Conservation (phyloP, 352 stramenopile species). For the Phytopythium montanum region DNA sequence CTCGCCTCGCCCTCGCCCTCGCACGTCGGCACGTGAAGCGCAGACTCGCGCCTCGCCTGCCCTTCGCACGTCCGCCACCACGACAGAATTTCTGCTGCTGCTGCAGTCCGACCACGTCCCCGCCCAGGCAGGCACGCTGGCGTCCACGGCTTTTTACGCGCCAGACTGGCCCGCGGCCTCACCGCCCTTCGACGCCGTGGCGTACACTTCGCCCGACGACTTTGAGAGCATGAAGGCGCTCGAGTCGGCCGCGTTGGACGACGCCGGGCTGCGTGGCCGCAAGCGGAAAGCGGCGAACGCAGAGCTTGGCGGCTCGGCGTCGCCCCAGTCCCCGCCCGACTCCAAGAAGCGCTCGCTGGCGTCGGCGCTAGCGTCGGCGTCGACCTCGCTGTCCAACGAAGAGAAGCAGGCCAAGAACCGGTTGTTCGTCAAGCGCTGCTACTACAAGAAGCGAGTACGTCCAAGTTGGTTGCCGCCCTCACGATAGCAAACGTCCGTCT, state of each 20-base stretch:
- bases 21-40: not conserved
- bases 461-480: not conserved
- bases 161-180: constrained; percentile 1
- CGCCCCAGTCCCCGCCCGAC: not conserved
- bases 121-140: constrained; percentile 1
- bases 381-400: constrained; percentile 28
- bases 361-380: not conserved
- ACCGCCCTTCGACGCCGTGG: not conserved
- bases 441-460: constrained; percentile 74
- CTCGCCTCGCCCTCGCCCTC: too few relatives aligned
- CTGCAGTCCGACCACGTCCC: not conserved
- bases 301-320: not conserved
- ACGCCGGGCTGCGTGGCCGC: not conserved
- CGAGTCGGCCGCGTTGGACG: not conserved
- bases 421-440: constrained; percentile 73
- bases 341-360: constrained; percentile 2
- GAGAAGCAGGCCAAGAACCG: constrained; percentile 65
- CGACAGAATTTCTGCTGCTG: constrained; percentile 2
- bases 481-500: not conserved
- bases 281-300: not conserved
- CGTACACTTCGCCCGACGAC: constrained; percentile 2
- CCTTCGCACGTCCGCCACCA: not conserved
- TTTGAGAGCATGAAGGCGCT: constrained; percentile 2
- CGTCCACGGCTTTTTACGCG: not conserved
- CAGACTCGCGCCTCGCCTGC: not conserved